Percentiles rank a stretch among this genome's conserved stretches.
Evolutionary conservation across 2,329 filamentous ascomycete species (phyloP).

Genomic region (Nothopassalora personata): DNA sequence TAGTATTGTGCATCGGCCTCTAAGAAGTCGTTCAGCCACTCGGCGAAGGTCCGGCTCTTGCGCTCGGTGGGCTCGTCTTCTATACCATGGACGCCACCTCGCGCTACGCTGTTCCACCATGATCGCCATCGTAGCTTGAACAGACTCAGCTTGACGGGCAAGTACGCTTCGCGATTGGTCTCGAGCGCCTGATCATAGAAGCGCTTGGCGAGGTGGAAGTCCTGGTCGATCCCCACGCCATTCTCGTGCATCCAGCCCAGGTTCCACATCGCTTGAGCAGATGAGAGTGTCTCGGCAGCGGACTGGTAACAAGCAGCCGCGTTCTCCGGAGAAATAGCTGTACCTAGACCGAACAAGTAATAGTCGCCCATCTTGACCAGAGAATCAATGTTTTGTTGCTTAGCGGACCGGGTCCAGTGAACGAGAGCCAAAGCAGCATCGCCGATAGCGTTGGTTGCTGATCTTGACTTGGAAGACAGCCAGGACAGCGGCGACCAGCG

Average conservation of each 20-base stretch:
- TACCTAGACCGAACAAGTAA: constrained; percentile 76
- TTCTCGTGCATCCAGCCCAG: constrained; percentile 99
- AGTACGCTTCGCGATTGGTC: constrained; percentile 84
- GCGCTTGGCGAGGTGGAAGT: constrained; percentile 93
- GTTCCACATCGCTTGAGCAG: constrained; percentile 94
- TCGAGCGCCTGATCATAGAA: constrained; percentile 91
- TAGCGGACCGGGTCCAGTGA: constrained; percentile 92
- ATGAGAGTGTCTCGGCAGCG: constrained; percentile 84
- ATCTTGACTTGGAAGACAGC: constrained; percentile 12
- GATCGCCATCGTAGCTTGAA: constrained; percentile 78
- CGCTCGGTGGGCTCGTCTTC: constrained; percentile 58
- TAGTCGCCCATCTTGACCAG: constrained; percentile 99
- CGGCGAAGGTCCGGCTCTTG: constrained; percentile 50
- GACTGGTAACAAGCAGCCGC: constrained; percentile 89
- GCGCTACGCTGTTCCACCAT: constrained; percentile 89
- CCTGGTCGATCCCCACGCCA: constrained; percentile 83
- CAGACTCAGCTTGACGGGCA: constrained; percentile 83
- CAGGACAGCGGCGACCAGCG: constrained; percentile 15
- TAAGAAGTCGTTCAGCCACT: constrained; percentile 85
- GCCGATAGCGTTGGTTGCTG: constrained; percentile 41
- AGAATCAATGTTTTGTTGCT: constrained; percentile 87
- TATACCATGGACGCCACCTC: constrained; percentile 88
- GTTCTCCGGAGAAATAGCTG: constrained; percentile 63
- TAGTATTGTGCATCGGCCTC: constrained; percentile 47
- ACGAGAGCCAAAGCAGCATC: constrained; percentile 69